phyloP scores from a whole-genome alignment of 73 alveolate species.

The Tetrahymena borealis region DNA sequence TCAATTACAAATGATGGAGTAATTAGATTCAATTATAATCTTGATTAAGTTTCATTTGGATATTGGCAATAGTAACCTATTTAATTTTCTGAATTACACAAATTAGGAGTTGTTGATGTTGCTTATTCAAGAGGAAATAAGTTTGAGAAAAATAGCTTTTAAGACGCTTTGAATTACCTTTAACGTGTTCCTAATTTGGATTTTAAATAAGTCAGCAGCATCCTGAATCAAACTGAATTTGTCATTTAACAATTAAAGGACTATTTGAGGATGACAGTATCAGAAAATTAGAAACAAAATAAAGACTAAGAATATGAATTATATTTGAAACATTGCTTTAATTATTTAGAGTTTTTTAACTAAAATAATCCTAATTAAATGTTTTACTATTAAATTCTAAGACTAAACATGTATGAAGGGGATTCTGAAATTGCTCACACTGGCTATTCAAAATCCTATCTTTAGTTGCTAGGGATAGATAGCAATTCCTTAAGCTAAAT shows the following conservation, averaged over 20 bases:
- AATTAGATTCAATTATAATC: neutral
- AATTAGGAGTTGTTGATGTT: neutral
- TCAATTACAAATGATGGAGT: neutral
- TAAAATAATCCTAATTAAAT: neutral
- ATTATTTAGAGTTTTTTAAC: neutral
- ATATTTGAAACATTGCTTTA: neutral
- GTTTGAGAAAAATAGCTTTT: neutral
- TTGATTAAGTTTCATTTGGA: neutral
- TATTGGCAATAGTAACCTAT: neutral
- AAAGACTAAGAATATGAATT: neutral
- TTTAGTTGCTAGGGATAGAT: neutral
- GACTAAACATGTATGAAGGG: neutral
- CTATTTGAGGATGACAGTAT: neutral
- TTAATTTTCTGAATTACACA: neutral
- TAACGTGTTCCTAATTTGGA: neutral
- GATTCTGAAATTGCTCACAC: neutral
- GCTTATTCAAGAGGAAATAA: neutral
- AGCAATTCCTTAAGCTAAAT: neutral
- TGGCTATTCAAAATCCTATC: neutral
- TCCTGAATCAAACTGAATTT: neutral
- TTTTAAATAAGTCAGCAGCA: neutral
- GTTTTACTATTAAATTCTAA: neutral
- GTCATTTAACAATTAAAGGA: neutral
- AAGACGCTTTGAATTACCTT: neutral
- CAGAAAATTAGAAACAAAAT: neutral